These are phyloP conservation scores for Phycomyces blakesleeanus DNA, from an alignment of 192 early-diverging fungal genomes.

Conservation along the genomic window DNA sequence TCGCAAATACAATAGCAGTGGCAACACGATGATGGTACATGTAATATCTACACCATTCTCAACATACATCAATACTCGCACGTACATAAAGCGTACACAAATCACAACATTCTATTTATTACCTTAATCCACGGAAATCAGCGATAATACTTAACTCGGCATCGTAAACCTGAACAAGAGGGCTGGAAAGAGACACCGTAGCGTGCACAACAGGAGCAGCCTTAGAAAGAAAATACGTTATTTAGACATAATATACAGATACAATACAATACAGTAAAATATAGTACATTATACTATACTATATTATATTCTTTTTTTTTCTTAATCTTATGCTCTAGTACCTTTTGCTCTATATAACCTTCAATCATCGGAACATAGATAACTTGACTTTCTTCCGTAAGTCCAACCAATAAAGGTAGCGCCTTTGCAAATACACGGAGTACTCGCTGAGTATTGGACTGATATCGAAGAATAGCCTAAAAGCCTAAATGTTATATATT, in stretches of 20 bases:
- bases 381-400: slow-evolving; percentile 26
- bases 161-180: slow-evolving; percentile 44
- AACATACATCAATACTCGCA: too few species aligned
- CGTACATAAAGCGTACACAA: not conserved
- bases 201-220: slow-evolving; percentile 42
- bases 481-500: not conserved
- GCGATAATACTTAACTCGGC: slow-evolving; percentile 49
- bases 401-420: slow-evolving; percentile 24
- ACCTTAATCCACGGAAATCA: slow-evolving; percentile 55
- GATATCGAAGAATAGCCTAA: slow-evolving; percentile 33
- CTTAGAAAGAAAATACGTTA: too few species aligned
- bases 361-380: slow-evolving; percentile 26
- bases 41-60: slow-evolving; percentile 37
- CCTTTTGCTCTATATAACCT: slow-evolving; percentile 24
- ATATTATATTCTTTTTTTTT: too few species aligned
- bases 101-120: slow-evolving; percentile 1
- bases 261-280: too few species aligned
- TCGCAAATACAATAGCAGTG: slow-evolving; percentile 43
- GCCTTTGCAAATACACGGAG: slow-evolving; percentile 28
- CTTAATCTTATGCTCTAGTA: not conserved
- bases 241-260: too few species aligned
- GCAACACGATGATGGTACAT: slow-evolving; percentile 51
- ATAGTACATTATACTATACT: too few species aligned
- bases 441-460: slow-evolving; percentile 25
- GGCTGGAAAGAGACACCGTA: slow-evolving; percentile 39